Evolutionary conservation across 2,329 filamentous ascomycete species (phyloP).

Genomic region (Phialophora macrospora): DNA sequence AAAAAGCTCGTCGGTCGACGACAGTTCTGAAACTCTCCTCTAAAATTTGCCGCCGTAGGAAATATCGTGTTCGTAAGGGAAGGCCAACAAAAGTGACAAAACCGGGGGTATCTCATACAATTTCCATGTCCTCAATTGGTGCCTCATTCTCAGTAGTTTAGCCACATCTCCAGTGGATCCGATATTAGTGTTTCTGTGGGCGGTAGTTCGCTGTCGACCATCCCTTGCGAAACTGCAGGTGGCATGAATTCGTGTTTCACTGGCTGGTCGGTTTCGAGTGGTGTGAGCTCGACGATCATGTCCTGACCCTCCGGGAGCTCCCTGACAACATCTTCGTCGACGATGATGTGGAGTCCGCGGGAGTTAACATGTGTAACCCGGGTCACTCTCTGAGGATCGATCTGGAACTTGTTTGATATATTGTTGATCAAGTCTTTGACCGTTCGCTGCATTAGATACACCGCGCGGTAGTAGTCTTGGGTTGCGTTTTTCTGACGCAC

Average conservation of each 20-base stretch:
- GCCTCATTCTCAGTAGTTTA: constrained; percentile 37
- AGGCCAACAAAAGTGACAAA: constrained; percentile 17
- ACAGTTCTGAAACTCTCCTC: constrained; percentile 12
- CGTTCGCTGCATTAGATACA: constrained; percentile 81
- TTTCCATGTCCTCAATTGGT: constrained; percentile 26
- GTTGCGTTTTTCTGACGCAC: constrained; percentile 61
- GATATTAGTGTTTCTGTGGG: constrained; percentile 30
- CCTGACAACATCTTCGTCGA: constrained; percentile 87
- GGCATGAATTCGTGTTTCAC: constrained; percentile 35
- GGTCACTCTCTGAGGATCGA: constrained; percentile 73
- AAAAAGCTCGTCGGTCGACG: not conserved
- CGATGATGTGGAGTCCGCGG: constrained; percentile 77
- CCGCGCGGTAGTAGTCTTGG: constrained; percentile 73
- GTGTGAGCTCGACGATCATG: constrained; percentile 74
- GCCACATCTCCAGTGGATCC: constrained; percentile 40
- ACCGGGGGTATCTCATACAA: constrained; percentile 34
- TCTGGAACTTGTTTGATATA: constrained; percentile 77
- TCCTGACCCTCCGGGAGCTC: constrained; percentile 89
- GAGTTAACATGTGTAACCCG: constrained; percentile 74
- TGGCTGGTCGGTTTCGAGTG: constrained; percentile 56
- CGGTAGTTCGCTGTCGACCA: constrained; percentile 36
- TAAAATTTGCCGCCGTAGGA: constrained; percentile 27
- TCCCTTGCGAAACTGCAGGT: constrained; percentile 25
- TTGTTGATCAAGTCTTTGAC: constrained; percentile 73
- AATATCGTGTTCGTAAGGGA: constrained; percentile 34